phyloP scores from a whole-genome alignment of 2,329 filamentous ascomycete genomes.

The Juglanconis sp. region DNA sequence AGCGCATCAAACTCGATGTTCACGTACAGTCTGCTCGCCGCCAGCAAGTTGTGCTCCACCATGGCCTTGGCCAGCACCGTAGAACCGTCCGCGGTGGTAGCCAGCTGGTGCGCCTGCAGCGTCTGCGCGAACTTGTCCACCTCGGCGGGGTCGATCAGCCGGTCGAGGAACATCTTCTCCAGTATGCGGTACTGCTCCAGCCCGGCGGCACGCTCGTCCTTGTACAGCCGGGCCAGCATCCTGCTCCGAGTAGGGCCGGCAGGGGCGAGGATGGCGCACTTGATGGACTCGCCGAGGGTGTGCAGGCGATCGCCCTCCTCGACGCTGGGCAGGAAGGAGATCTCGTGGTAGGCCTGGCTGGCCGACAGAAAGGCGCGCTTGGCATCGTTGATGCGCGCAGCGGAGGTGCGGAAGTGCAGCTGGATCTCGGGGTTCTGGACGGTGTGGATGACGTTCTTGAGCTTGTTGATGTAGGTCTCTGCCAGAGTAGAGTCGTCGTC shows the following conservation, averaged over 20 bases:
- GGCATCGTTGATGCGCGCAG: conserved; percentile 89
- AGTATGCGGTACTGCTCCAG: conserved; percentile 82
- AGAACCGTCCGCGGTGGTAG: conserved; percentile 82
- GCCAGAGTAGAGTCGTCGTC: conserved; percentile 85
- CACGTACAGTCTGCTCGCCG: conserved; percentile 73
- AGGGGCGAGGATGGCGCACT: conserved; percentile 87
- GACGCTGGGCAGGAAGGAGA: conserved; percentile 75
- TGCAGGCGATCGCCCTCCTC: conserved; percentile 82
- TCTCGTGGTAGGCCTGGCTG: conserved; percentile 80
- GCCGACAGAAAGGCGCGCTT: conserved; percentile 87
- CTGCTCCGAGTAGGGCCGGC: conserved; percentile 82
- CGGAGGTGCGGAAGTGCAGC: conserved; percentile 84
- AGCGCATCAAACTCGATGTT: conserved; percentile 77
- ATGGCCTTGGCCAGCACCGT: conserved; percentile 93
- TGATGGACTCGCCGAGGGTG: conserved; percentile 81
- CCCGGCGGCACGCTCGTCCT: conserved; percentile 77
- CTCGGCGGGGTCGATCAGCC: conserved; percentile 76
- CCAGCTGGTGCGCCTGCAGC: conserved; percentile 83
- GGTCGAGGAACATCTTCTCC: conserved; percentile 96
- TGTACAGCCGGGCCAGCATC: conserved; percentile 80
- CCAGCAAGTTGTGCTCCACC: conserved; percentile 92
- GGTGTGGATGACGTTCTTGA: conserved; percentile 86
- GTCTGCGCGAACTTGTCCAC: conserved; percentile 80
- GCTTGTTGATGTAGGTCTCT: conserved; percentile 86
- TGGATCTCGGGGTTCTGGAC: conserved; percentile 71